A percentile compares a stretch with the other conserved stretches of the same genome.
Conservation (phyloP, 1,284 basidiomycete species). For the Trichosporon ovoides region DNA sequence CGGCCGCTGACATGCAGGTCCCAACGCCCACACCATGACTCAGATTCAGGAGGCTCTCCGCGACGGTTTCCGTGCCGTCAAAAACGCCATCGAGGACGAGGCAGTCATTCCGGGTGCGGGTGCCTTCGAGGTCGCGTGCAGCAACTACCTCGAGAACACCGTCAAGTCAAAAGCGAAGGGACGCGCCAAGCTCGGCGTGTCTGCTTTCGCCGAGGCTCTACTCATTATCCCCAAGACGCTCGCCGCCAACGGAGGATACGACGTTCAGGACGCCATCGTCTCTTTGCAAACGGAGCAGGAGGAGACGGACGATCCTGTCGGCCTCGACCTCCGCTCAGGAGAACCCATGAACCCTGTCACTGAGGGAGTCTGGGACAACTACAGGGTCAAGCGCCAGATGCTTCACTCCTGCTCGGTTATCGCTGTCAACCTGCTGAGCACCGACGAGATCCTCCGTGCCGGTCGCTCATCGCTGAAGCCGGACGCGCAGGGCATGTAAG, state of each 20-base stretch:
- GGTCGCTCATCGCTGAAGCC: constrained; percentile 67
- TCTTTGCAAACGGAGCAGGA: constrained; percentile 83
- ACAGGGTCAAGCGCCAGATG: constrained; percentile 97
- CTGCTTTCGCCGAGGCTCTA: constrained; percentile 93
- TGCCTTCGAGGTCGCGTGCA: constrained; percentile 94
- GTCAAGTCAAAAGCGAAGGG: constrained; percentile 86
- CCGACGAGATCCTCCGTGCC: constrained; percentile 91
- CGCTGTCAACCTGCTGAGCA: constrained; percentile 88
- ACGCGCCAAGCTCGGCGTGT: constrained; percentile 93
- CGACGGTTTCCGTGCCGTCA: constrained; percentile 91
- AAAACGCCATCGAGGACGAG: constrained; percentile 92
- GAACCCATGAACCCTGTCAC: constrained; percentile 95
- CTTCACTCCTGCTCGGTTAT: constrained; percentile 97
- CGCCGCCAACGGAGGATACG: constrained; percentile 92
- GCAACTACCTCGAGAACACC: constrained; percentile 67
- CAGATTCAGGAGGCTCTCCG: constrained; percentile 97
- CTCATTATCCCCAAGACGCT: constrained; percentile 95
- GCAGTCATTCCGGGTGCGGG: constrained; percentile 88
- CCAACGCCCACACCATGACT: constrained; percentile 91
- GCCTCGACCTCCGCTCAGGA: constrained; percentile 86
- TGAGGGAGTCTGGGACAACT: constrained; percentile 98
- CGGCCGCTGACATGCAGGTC: constrained; percentile 50
- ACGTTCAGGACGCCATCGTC: constrained; percentile 93
- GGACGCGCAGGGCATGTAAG: constrained; percentile 10
- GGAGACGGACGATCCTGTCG: constrained; percentile 86